phyloP scores from a whole-genome alignment of 345 rosid species.

The Brassica rapa region DNA sequence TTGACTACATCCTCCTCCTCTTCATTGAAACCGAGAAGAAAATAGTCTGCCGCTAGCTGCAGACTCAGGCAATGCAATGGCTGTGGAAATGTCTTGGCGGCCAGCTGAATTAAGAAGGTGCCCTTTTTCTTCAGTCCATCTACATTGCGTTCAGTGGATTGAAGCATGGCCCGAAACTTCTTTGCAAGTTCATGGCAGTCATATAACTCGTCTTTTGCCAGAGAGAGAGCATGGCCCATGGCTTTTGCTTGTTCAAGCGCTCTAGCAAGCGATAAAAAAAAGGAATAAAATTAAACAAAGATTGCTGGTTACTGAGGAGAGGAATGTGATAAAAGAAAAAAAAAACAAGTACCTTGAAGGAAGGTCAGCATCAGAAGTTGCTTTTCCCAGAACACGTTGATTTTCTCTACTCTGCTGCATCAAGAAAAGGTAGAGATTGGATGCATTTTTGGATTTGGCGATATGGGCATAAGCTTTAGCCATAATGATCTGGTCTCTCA shows the following conservation, averaged over 20 bases:
- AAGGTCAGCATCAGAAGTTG: slow-evolving; percentile 81
- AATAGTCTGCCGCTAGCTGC: slow-evolving; percentile 87
- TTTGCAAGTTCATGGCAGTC: slow-evolving; percentile 75
- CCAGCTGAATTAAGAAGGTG: slow-evolving; percentile 88
- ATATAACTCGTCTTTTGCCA: slow-evolving; percentile 77
- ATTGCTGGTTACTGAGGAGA: slow-evolving; percentile 20
- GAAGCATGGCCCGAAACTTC: slow-evolving; percentile 86
- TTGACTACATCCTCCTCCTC: slow-evolving; percentile 44
- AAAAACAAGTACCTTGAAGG: slow-evolving; percentile 57
- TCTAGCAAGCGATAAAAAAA: slow-evolving; percentile 42
- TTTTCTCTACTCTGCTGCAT: slow-evolving; percentile 61
- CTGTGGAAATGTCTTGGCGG: slow-evolving; percentile 88
- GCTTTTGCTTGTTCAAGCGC: slow-evolving; percentile 85
- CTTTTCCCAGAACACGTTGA: slow-evolving; percentile 69
- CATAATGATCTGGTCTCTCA: slow-evolving; percentile 96
- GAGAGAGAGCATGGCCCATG: slow-evolving; percentile 85
- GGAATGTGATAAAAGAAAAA: slow-evolving; percentile 9
- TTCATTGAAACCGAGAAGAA: slow-evolving; percentile 43
- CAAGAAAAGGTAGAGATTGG: slow-evolving; percentile 58
- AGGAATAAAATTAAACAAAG: background rate
- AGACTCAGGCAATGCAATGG: slow-evolving; percentile 91
- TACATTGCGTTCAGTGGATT: slow-evolving; percentile 64
- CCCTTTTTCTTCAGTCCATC: slow-evolving; percentile 73
- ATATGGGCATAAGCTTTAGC: slow-evolving; percentile 90
- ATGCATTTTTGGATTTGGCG: slow-evolving; percentile 71